phyloP scores from a whole-genome alignment of 441 rosid species.

The California macrophylla region DNA sequence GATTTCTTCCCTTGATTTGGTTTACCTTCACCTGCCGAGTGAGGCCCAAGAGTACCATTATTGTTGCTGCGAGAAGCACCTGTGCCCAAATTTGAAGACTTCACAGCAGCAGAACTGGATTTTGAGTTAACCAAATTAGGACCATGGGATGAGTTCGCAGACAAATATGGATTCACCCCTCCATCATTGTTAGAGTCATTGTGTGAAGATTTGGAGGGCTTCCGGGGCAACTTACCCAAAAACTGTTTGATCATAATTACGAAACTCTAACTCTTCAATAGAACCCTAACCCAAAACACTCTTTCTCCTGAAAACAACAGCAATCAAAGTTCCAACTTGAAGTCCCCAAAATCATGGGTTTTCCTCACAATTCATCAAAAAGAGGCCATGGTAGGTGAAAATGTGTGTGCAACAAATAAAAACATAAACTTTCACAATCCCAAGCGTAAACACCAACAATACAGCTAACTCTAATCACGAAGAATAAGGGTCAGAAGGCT shows the following conservation, averaged over 20 bases:
- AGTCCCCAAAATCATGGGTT: conserved; percentile 22
- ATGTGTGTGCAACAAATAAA: background rate
- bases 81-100: conserved; percentile 28
- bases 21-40: conserved; percentile 25
- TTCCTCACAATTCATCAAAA: conserved; percentile 14
- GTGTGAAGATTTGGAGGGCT: conserved; percentile 63
- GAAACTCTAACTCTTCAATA: conserved; percentile 2
- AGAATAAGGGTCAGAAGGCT: background rate
- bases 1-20: conserved; percentile 40
- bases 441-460: background rate
- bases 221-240: conserved; percentile 67
- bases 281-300: conserved; percentile 17
- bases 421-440: conserved; percentile 13
- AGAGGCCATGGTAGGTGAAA: conserved; percentile 17
- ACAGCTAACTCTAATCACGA: background rate
- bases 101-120: conserved; percentile 29
- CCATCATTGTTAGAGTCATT: conserved; percentile 33
- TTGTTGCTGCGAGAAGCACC: conserved; percentile 30
- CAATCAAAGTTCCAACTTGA: conserved; percentile 20
- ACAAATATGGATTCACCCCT: conserved; percentile 29
- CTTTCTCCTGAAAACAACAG: conserved; percentile 16
- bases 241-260: conserved; percentile 79
- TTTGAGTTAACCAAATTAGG: conserved; percentile 37
- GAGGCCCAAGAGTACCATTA: conserved; percentile 37
- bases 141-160: conserved; percentile 32